Percentiles rank a stretch among this genome's conserved stretches.
Conservation (phyloP, 208 protist genomes). For the Naegleria gruberi region DNA sequence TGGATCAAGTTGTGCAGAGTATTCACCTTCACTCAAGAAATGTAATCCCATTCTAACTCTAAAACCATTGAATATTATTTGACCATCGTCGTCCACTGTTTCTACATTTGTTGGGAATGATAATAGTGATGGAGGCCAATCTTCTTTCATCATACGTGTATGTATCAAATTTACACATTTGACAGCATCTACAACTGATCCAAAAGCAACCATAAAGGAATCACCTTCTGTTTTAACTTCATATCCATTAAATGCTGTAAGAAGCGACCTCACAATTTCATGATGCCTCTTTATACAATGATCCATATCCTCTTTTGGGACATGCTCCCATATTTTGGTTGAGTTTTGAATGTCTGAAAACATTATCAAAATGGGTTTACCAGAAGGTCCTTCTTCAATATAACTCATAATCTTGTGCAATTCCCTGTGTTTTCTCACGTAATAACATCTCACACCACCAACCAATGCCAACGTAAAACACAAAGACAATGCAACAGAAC, state of each 20-base stretch:
- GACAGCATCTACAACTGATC: not conserved
- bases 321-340: not conserved
- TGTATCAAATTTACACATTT: not conserved
- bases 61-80: not conserved
- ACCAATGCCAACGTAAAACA: too few species aligned
- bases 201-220: conserved; percentile 22
- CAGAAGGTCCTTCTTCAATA: not conserved
- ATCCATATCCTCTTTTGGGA: too few species aligned
- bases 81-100: not conserved
- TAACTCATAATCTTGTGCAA: not conserved
- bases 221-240: conserved; percentile 27
- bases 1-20: not conserved
- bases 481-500: too few species aligned
- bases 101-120: not conserved
- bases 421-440: too few species aligned
- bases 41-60: not conserved
- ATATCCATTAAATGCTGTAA: too few species aligned
- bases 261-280: too few species aligned
- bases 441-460: too few species aligned
- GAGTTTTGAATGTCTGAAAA: not conserved
- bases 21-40: not conserved
- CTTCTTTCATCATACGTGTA: not conserved
- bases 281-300: too few species aligned
- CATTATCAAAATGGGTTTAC: not conserved
- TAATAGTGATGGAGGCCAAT: not conserved